Conservation (phyloP, 2,329 filamentous ascomycete species). For the Diaporthe longicolla region DNA sequence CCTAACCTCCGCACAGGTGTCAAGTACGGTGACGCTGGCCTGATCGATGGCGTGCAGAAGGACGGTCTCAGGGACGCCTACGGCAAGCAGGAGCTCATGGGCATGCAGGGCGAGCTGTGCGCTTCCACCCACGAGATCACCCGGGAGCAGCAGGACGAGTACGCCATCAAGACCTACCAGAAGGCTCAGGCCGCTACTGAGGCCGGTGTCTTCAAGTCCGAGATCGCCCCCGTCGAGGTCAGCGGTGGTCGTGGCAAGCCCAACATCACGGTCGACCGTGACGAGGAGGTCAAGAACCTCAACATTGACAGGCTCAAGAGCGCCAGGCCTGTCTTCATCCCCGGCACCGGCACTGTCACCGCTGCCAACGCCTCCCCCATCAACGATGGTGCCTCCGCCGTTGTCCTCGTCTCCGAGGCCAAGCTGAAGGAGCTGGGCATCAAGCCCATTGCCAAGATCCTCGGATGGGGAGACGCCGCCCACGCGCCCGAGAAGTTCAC, state of each 20-base stretch:
- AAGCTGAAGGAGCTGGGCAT: conserved; percentile 93
- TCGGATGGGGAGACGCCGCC: conserved; percentile 96
- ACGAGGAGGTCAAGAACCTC: conserved; percentile 97
- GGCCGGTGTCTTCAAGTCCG: conserved; percentile 82
- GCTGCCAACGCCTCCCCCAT: conserved; percentile 97
- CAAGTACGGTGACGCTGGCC: conserved; percentile 92
- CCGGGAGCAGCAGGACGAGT: conserved; percentile 92
- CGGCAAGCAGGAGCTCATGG: conserved; percentile 95
- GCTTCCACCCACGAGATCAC: conserved; percentile 84
- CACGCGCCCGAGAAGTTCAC: conserved; percentile 96
- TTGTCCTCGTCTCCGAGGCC: conserved; percentile 93
- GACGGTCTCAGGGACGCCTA: conserved; percentile 96
- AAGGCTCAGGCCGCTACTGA: conserved; percentile 90
- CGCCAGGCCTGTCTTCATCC: conserved; percentile 87
- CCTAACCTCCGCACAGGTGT: conserved; percentile 86
- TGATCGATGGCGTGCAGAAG: conserved; percentile 93
- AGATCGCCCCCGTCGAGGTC: conserved; percentile 93
- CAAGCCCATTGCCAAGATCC: conserved; percentile 95
- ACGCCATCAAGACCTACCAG: conserved; percentile 95
- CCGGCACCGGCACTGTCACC: conserved; percentile 89
- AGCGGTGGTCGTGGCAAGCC: conserved; percentile 93
- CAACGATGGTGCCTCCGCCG: conserved; percentile 92
- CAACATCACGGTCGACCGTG: conserved; percentile 81
- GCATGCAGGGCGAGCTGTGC: conserved; percentile 92
- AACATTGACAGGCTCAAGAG: conserved; percentile 86